phyloP scores from a whole-genome alignment of 2,329 filamentous ascomycete species.

The Aspergillus calidoustus region DNA sequence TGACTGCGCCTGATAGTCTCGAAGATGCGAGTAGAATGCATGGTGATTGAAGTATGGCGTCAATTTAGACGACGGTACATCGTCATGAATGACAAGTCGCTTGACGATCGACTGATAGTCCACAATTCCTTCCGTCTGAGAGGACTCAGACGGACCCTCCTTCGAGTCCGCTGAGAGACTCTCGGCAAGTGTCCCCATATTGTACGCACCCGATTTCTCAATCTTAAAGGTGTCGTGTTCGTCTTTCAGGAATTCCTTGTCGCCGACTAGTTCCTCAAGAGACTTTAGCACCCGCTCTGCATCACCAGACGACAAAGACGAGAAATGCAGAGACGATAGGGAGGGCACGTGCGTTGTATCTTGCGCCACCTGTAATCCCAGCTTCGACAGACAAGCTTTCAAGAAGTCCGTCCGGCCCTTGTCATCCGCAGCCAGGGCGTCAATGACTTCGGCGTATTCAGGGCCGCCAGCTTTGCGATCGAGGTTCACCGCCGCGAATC shows the following conservation, averaged over 20 bases:
- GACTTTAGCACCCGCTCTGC: conserved; percentile 71
- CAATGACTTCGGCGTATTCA: conserved; percentile 72
- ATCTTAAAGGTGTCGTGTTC: conserved; percentile 84
- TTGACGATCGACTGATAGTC: conserved; percentile 79
- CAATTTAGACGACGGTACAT: conserved; percentile 69
- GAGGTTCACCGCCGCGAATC: conserved; percentile 82
- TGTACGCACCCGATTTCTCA: conserved; percentile 68
- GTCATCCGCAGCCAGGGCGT: conserved; percentile 71
- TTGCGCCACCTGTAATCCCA: conserved; percentile 78
- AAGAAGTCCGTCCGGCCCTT: conserved; percentile 73
- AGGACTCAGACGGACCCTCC: background rate
- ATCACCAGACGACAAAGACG: conserved; percentile 66
- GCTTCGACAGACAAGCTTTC: conserved; percentile 75
- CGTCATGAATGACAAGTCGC: conserved; percentile 73
- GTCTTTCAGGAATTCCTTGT: conserved; percentile 73
- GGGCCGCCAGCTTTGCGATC: conserved; percentile 68
- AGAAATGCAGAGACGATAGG: conserved; percentile 82
- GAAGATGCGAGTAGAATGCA: conserved; percentile 74
- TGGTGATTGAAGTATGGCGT: conserved; percentile 88
- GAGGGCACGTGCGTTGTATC: conserved; percentile 73
- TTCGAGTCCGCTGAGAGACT: conserved; percentile 52
- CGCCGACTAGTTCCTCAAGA: conserved; percentile 67
- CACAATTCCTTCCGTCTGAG: conserved; percentile 62
- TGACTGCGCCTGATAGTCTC: conserved; percentile 65
- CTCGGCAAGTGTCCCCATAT: conserved; percentile 59